These are phyloP conservation scores for Penicillium brevicompactum DNA, from an alignment of 2,329 filamentous ascomycete genomes.

Conservation along the genomic window DNA sequence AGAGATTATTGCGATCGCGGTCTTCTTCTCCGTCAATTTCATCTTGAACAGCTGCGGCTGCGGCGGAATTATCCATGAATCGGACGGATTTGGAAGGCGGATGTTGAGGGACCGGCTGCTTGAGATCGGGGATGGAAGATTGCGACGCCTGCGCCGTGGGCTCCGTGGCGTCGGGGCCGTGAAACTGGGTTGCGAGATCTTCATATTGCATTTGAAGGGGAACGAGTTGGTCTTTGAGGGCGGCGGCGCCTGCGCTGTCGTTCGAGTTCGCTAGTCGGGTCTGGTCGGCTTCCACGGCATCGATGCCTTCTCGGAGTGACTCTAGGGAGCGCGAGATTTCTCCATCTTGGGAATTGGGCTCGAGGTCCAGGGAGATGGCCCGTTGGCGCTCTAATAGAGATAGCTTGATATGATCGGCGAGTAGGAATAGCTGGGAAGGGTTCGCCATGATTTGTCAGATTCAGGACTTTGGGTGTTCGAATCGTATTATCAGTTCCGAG, in stretches of 20 bases:
- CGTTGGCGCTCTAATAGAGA: constrained; percentile 90
- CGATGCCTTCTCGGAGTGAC: constrained; percentile 79
- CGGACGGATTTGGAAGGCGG: constrained; percentile 73
- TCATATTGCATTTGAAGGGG: constrained; percentile 72
- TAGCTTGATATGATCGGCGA: constrained; percentile 96
- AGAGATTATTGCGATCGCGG: constrained; percentile 60
- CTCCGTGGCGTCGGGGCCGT: constrained; percentile 58
- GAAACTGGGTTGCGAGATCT: constrained; percentile 79
- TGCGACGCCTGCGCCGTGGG: constrained; percentile 56
- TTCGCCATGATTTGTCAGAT: constrained; percentile 48
- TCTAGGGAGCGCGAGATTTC: constrained; percentile 88
- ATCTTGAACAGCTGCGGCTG: constrained; percentile 31
- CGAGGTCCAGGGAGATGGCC: constrained; percentile 76
- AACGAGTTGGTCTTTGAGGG: constrained; percentile 65
- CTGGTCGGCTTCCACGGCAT: constrained; percentile 66
- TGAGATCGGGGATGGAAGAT: constrained; percentile 41
- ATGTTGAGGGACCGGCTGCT: constrained; percentile 48
- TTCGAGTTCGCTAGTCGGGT: constrained; percentile 62
- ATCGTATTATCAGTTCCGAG: constrained; percentile 2
- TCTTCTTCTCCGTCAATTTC: constrained; percentile 51
- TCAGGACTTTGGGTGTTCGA: background rate
- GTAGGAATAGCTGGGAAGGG: constrained; percentile 78
- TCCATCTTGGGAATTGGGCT: constrained; percentile 78
- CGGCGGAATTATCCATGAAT: constrained; percentile 69
- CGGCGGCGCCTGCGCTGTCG: constrained; percentile 50